A percentile compares a stretch with the other conserved stretches of the same genome.
Evolutionary conservation across 176 grass and related monocot genomes (phyloP).

Genomic region (Eleusine indica): DNA sequence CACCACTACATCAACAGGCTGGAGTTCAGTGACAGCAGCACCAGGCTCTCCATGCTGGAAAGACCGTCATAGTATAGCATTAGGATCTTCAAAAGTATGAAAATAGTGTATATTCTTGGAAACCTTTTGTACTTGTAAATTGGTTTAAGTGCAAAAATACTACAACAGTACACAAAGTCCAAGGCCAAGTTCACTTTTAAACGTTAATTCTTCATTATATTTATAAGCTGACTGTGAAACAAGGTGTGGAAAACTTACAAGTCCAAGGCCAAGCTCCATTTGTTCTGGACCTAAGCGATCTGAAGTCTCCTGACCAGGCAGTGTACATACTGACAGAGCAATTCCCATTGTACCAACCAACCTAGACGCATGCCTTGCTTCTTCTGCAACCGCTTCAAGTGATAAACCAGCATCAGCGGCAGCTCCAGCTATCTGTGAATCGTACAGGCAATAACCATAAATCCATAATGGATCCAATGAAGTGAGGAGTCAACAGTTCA

Average conservation of each 20-base stretch:
- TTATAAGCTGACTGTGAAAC: constrained; percentile 6
- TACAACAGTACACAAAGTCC: too few relatives aligned
- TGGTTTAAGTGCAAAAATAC: not conserved
- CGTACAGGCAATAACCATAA: not conserved
- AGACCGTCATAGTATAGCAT: constrained; percentile 30
- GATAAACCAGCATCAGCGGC: constrained; percentile 65
- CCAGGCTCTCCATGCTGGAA: constrained; percentile 92
- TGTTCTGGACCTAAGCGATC: constrained; percentile 63
- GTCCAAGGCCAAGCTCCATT: constrained; percentile 79
- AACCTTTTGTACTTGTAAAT: not conserved
- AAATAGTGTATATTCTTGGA: not conserved
- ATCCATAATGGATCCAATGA: not conserved
- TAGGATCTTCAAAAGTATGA: not conserved
- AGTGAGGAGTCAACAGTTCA: not conserved
- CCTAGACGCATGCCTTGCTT: constrained; percentile 64
- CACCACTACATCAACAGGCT: constrained; percentile 65
- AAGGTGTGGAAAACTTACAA: constrained; percentile 50
- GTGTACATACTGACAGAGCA: constrained; percentile 68
- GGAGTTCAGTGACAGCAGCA: constrained; percentile 60
- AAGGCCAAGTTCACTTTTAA: not conserved
- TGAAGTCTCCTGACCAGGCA: constrained; percentile 71
- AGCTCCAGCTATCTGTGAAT: constrained; percentile 67
- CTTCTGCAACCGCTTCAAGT: constrained; percentile 65
- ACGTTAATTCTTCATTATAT: not conserved
- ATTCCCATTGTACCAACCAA: constrained; percentile 68